Evolutionary conservation across 495 filamentous ascomycete species (phyloP), one percentile per base, ranked within the genome.

Genomic region (Amphirosellinia nigrospora): DNA sequence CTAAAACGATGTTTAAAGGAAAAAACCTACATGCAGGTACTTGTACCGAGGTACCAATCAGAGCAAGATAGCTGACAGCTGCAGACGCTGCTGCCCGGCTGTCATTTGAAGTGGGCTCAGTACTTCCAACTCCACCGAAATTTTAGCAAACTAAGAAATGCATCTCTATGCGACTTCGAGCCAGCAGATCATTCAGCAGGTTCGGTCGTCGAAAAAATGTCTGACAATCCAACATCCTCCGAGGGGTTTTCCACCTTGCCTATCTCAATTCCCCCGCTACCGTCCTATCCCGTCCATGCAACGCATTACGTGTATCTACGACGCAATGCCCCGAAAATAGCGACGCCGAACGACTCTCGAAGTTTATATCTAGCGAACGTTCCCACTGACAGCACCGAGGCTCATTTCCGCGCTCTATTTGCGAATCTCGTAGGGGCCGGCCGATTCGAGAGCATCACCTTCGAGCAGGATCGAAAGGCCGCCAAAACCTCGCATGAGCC

Each of bases 251-350:
- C 79, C 15, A 74, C 84, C 52, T 82, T 89, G 3, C 86, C 83
- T 19, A 59, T 95, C 23, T 82, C 87, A 19, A 85, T 94, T 15
- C 92, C 92, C 2, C 73, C 85, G 21, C 78, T 88, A n/a, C 82
- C 89, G 1, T 82, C 88, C 5, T 89, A 82, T 72, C 86, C 88
- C 8, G 75, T 83, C 21, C 71, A 85, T n/a, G 86, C 85, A 69
- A 88, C 85, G 58, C 96, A 99, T 82, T 92, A 93, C 82, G 85
- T 98, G 77, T 97, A 97, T 80, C 79, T 98, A 62, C 92, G 91
- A 66, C 88, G 87, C 38, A 93, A 98, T 77, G 86, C 89, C 52
- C 94, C 91, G 66, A 92, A 89, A 74, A 85, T 94, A 30, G 89
- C 93, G 19, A 90, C 91, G 13, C 82, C 88, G 21, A 85, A 91